Base-by-base conservation (phyloP, 352 stramenopile species). In the Detonula confervacea region DNA sequence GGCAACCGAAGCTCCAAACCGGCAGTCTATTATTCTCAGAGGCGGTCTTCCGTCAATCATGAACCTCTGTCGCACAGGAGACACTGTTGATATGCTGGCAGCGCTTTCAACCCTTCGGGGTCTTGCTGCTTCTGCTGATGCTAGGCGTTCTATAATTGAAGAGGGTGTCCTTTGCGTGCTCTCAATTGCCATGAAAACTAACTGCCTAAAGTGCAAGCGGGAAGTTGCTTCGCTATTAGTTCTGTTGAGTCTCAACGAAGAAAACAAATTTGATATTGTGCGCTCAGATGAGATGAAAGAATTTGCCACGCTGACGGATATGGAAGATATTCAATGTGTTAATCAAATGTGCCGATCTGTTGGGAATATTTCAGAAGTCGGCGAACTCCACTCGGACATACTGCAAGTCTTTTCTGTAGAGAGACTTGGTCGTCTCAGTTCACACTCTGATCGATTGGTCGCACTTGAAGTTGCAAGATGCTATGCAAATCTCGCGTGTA, bases 41-140 rank as follows among this genome's bases (percentile, higher is more conserved):
- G 96, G 96, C 0, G 97, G 96, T 4, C 90, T 98, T 35, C 87
- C 95, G n/a, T 95, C 96, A 6, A 97, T 99, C 61, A 97, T 98
- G 69, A 95, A 95, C 73, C 85, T 99, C 4, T 96, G 96, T 30
- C 97, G 94, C 59, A 97, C 93, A 4, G 95, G 97, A 33, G 92
- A 95, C 59, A 65, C 85, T 0, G 84, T 86, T 0, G 96, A 99
- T 84, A 95, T 97, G 76, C 89, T 93, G 33, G 96, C 95, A 7
- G 96, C 96, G 2, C 93, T 98, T 49, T 94, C 95, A 4, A 97
- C 96, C 25, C 83, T 99, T 35, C 87, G 96, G 11, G 96, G 94
- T 0, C 88, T 99, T 30, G 92, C 93, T 9, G 94, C 95, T 29
- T 90, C 92, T 1, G 84, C 94, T 1, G 90, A 97, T 22, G 93